Conservation (phyloP, 1,284 basidiomycete species). For the Fomitopsis palustris region DNA sequence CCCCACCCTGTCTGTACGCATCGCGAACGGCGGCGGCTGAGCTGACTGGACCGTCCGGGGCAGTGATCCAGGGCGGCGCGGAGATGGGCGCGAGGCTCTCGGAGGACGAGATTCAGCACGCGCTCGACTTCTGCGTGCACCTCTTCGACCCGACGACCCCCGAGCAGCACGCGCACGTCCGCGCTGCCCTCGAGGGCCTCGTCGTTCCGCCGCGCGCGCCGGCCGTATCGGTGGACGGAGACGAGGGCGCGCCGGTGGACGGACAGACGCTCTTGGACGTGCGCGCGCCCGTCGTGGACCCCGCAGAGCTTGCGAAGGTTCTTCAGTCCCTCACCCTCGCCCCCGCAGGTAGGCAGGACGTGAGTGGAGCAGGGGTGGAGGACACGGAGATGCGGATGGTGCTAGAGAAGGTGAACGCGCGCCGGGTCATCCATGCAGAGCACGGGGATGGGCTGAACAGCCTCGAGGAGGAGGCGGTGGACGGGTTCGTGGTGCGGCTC, state of each 20-base stretch:
- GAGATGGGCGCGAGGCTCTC: constrained; percentile 68
- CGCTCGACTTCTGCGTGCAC: constrained; percentile 39
- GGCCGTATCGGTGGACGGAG: not conserved
- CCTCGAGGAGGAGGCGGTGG: constrained; percentile 35
- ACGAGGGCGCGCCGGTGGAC: not conserved
- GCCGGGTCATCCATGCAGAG: constrained; percentile 36
- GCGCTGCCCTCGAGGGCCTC: constrained; percentile 20
- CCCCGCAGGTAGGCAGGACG: constrained; percentile 5
- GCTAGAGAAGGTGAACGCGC: constrained; percentile 36
- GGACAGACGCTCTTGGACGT: constrained; percentile 23
- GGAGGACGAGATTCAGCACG: constrained; percentile 61
- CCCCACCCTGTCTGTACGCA: no score
- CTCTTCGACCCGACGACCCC: constrained; percentile 37
- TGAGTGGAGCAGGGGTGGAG: constrained; percentile 9
- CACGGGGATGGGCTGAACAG: constrained; percentile 32
- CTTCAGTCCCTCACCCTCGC: constrained; percentile 2
- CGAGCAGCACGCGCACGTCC: constrained; percentile 31
- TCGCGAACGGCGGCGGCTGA: no score
- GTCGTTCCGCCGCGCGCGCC: not conserved
- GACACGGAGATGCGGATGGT: constrained; percentile 32
- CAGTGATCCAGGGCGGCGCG: constrained; percentile 74
- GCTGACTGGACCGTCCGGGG: not conserved
- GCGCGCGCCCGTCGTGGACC: constrained; percentile 25
- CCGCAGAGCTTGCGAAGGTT: constrained; percentile 16
- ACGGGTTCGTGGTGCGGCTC: constrained; percentile 29